A percentile compares a stretch with the other conserved stretches of the same genome.
Evolutionary conservation across 1,284 basidiomycete species (phyloP).

Genomic region (Ustilago hordei): DNA sequence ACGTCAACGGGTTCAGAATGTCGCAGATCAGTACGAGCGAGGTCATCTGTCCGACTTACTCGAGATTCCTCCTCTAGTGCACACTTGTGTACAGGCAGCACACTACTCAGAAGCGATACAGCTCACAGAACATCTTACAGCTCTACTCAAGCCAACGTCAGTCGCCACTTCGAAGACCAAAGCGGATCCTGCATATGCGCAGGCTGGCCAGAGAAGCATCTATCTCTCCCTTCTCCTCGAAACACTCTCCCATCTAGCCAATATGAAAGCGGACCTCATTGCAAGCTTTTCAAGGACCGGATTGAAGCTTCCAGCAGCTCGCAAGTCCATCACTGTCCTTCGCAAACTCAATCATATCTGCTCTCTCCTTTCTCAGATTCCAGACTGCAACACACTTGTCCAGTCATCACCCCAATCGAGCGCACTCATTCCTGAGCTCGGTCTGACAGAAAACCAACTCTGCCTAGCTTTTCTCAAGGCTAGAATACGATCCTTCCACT

Average conservation of each 20-base stretch:
- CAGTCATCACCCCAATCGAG: background rate
- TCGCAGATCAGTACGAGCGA: slow-evolving; percentile 73
- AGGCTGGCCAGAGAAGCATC: slow-evolving; percentile 23
- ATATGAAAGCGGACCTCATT: slow-evolving; percentile 77
- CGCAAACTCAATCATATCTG: slow-evolving; percentile 76
- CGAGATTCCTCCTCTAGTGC: slow-evolving; percentile 87
- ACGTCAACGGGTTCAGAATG: slow-evolving; percentile 27
- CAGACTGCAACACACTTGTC: slow-evolving; percentile 11
- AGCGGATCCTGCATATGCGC: rapidly evolving
- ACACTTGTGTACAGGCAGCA: slow-evolving; percentile 89
- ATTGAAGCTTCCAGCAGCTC: slow-evolving; percentile 85
- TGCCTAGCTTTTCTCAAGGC: slow-evolving; percentile 79
- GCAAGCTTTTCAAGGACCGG: slow-evolving; percentile 81
- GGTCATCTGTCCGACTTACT: slow-evolving; percentile 90
- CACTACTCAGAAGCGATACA: slow-evolving; percentile 91
- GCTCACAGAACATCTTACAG: slow-evolving; percentile 77
- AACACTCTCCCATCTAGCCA: slow-evolving; percentile 78
- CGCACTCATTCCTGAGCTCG: slow-evolving; percentile 15
- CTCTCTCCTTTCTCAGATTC: slow-evolving; percentile 14
- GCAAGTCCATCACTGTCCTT: slow-evolving; percentile 86
- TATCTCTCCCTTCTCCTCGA: slow-evolving; percentile 79
- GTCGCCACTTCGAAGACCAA: background rate
- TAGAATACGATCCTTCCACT: slow-evolving; percentile 74
- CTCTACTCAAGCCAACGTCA: slow-evolving; percentile 67
- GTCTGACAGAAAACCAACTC: slow-evolving; percentile 76